A percentile compares a stretch with the other conserved stretches of the same genome.
Evolutionary conservation across 805 yeast species (phyloP).

Genomic region (Scheffersomyces stipitis): DNA sequence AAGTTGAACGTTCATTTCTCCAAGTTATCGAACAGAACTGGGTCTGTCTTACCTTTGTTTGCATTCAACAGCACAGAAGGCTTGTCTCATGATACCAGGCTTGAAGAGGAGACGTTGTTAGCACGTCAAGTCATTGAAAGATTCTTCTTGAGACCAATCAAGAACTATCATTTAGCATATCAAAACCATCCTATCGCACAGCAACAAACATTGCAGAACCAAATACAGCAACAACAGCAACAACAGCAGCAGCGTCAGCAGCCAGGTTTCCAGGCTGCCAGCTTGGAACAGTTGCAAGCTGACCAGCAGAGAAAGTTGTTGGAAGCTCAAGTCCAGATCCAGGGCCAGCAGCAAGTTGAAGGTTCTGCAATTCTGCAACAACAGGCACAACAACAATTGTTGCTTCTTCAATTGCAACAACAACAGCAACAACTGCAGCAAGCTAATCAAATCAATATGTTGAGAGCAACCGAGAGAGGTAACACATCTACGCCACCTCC

Average conservation of each 20-base stretch:
- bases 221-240: constrained; percentile 24
- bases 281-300: constrained; percentile 31
- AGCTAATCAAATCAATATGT: constrained; percentile 25
- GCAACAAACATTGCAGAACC: constrained; percentile 33
- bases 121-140: constrained; percentile 43
- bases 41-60: constrained; percentile 45
- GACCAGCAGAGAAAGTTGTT: constrained; percentile 23
- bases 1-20: constrained; percentile 40
- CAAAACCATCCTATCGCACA: constrained; percentile 43
- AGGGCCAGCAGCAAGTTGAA: constrained; percentile 8
- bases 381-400: constrained; percentile 9
- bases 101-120: constrained; percentile 34
- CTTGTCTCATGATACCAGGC: constrained; percentile 31
- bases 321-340: constrained; percentile 11
- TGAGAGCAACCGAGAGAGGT: constrained; percentile 32
- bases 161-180: constrained; percentile 46
- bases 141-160: constrained; percentile 40
- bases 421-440: constrained; percentile 28
- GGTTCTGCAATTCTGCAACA: constrained; percentile 9
- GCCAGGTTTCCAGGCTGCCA: constrained; percentile 13
- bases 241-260: constrained; percentile 19
- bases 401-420: constrained; percentile 20
- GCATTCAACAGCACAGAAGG: constrained; percentile 39
- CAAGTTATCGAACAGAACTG: constrained; percentile 22
- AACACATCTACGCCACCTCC: constrained; percentile 65